Base-by-base conservation (phyloP, 306 rosid species). In the Boehmeria nivea region DNA sequence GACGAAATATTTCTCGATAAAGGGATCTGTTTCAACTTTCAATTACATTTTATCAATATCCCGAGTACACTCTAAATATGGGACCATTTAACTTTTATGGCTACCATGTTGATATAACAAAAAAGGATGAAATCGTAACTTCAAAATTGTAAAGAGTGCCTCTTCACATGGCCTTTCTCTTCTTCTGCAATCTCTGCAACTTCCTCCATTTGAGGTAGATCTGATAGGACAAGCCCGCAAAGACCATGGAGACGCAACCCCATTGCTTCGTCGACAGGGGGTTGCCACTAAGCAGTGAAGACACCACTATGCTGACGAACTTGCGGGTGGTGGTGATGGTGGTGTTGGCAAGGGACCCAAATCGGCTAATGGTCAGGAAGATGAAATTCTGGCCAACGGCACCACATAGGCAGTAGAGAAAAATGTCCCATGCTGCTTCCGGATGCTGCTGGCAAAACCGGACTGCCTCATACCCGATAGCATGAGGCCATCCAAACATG, bases 361-460 rank as follows among this genome's bases (percentile, higher is more conserved):
- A 93, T 53, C 80, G 79, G 67, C 99, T 87, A 46, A 93, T 93
- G 22, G 96, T 93, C 54, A 93, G 74, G 80, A 93, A 93, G 66
- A 93, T 93, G 64, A 93, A 93, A 55, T 93, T 93, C 80, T 87
- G 99, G 69, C 99, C 99, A 17, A 87, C 96, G 1, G 96, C 99
- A 45, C 99, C 99, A 61, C 99, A 93, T 25, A 93, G 88, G 51
- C 99, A 93, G 51, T 73, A 93, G 43, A 83, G 72, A 44, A 87
- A 60, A 50, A 87, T 87, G 76, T 93, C 96, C 95, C 95, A 87
- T 43, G 95, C 93, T 71, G 83, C 96, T 65, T 87, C 96, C 15
- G 96, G 96, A 72, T 93, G 83, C 59, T 63, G 76, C 71, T 65
- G 66, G 80, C 96, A 93, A 76, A 93, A 93, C 34, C 66, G 80